These are phyloP conservation scores for Pugionium cornutum DNA, from an alignment of 345 rosid species.

Conservation along the genomic window DNA sequence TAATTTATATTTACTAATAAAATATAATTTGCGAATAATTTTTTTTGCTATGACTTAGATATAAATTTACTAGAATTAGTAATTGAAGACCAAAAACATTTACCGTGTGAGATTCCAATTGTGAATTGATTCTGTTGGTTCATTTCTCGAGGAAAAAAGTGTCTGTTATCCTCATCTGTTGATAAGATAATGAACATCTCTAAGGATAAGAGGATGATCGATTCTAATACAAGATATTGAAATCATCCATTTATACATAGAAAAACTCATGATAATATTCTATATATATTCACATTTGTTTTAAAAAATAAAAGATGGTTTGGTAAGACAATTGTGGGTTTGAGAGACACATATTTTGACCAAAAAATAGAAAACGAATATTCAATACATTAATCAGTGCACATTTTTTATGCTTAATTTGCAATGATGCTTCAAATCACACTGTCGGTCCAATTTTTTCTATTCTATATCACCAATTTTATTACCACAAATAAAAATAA, in stretches of 20 bases:
- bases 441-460: conserved; percentile 36
- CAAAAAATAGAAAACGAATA: conserved; percentile 6
- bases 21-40: no score
- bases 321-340: not conserved
- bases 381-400: conserved; percentile 10
- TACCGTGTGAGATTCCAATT: not conserved
- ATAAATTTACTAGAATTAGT: no score
- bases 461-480: not conserved
- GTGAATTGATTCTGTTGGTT: not conserved
- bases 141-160: conserved; percentile 19
- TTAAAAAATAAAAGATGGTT: no score
- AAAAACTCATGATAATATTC: no score
- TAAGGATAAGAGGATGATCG: conserved; percentile 20
- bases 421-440: conserved; percentile 9
- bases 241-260: not conserved
- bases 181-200: conserved; percentile 31
- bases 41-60: no score
- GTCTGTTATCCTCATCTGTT: conserved; percentile 30
- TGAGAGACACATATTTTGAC: not conserved
- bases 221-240: conserved; percentile 17
- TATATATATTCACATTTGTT: no score
- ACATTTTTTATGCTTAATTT: conserved; percentile 35
- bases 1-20: no score
- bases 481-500: not conserved
- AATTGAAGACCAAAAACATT: no score